Evolutionary conservation across 306 rosid species (phyloP).

Genomic region (Vigna trinervia): DNA sequence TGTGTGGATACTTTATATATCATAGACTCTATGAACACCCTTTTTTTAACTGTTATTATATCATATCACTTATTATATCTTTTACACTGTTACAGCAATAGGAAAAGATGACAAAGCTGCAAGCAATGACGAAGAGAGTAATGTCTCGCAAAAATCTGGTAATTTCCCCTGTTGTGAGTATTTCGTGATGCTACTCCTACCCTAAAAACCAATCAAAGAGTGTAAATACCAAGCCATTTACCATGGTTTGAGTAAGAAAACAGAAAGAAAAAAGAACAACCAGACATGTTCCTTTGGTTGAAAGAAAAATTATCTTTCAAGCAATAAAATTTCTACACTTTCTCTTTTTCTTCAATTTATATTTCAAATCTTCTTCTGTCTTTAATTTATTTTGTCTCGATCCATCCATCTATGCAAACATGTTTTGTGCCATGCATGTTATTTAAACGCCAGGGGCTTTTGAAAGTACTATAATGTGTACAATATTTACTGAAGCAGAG

Average conservation of each 20-base stretch:
- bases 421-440: constrained; percentile 17
- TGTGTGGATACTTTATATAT: neutral
- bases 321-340: neutral
- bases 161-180: constrained; percentile 2
- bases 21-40: neutral
- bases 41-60: neutral
- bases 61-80: neutral
- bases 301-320: neutral
- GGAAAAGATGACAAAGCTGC: constrained; percentile 34
- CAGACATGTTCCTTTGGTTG: neutral
- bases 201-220: constrained; percentile 9
- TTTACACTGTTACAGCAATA: constrained; percentile 41
- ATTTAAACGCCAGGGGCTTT: neutral
- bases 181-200: neutral
- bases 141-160: constrained; percentile 38
- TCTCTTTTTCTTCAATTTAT: neutral
- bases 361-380: neutral
- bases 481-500: constrained; percentile 21
- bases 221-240: neutral
- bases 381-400: neutral
- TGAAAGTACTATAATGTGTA: neutral
- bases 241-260: neutral
- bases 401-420: neutral
- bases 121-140: constrained; percentile 49
- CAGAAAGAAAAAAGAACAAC: neutral